Evolutionary conservation across 768 basidiomycete genomes (phyloP).

Genomic region (Auriscalpium vulgare): DNA sequence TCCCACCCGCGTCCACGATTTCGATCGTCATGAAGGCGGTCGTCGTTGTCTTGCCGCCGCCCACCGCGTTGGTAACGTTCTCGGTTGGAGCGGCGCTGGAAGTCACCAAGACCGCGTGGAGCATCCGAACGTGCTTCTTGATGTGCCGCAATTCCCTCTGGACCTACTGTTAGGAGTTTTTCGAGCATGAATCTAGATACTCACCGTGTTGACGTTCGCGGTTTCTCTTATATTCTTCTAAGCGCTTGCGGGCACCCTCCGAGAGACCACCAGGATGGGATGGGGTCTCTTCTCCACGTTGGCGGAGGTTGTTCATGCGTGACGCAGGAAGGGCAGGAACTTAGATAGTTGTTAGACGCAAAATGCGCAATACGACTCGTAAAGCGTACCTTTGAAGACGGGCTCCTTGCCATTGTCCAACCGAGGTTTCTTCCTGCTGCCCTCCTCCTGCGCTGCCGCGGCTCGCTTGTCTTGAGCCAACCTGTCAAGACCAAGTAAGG

Average conservation of each 20-base stretch:
- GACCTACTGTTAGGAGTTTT: neutral
- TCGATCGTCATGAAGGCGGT: constrained; percentile 23
- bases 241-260: constrained; percentile 54
- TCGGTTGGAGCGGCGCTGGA: constrained; percentile 86
- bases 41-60: constrained; percentile 19
- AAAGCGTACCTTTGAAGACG: constrained; percentile 71
- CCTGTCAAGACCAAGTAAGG: constrained; percentile 79
- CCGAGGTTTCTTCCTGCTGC: constrained; percentile 59
- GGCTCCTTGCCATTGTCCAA: constrained; percentile 48
- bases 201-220: constrained; percentile 64
- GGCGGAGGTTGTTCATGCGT: constrained; percentile 50
- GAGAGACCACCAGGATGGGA: constrained; percentile 89
- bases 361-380: neutral
- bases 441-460: constrained; percentile 32
- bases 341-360: constrained; percentile 22
- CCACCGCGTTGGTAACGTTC: constrained; percentile 39
- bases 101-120: constrained; percentile 83
- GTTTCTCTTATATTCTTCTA: constrained; percentile 72
- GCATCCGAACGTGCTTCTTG: constrained; percentile 49
- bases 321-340: constrained; percentile 71
- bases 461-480: constrained; percentile 85
- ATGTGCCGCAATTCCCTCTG: constrained; percentile 66
- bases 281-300: constrained; percentile 84
- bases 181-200: neutral
- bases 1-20: constrained; percentile 41